Base-by-base conservation (phyloP, 345 rosid species). In the Kernera saxatilis region DNA sequence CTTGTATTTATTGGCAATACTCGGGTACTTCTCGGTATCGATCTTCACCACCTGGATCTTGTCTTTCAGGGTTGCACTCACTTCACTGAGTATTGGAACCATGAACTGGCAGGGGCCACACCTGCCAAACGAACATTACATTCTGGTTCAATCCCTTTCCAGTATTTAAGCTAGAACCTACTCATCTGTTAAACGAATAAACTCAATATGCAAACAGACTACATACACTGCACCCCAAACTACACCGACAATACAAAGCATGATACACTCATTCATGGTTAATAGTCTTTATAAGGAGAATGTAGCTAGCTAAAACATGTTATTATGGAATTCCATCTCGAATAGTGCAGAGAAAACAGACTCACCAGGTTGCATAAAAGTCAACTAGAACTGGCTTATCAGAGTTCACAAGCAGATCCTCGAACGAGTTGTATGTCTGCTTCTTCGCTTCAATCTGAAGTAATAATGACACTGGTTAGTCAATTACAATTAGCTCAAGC, bases 101-200 rank as follows among this genome's bases (percentile, higher is more conserved):
- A 93, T 93, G 76, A 86, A 79, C 77, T 91, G 92, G 46, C 97
- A 93, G 17, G 98, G 98, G 2, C 98, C 98, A 27, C 98, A 93
- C 98, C 98, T 91, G 83, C 57, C 46, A 69, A 39, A 35, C 53
- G 0, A 65, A 21, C 15, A 43, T 52, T n/a, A 12, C 30, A 32
- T n/a, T 40, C 44, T n/a, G 21, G 17, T 40, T 50, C 19, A 48
- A 29, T 58, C 15, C 32, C 52, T 44, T 56, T 23, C 12, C 22
- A 43, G 8, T 8, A 37, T n/a, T n/a, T n/a, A n/a, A n/a, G n/a
- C n/a, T n/a, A n/a, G n/a, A n/a, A n/a, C n/a, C n/a, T n/a, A n/a
- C n/a, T n/a, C n/a, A n/a, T n/a, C n/a, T n/a, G 5, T 50, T 49
- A 14, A 21, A 27, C 14, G 4, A 18, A 52, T 52, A 3, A 14